A percentile compares a stretch with the other conserved stretches of the same genome.
These are phyloP conservation scores for Prunus fruticosa DNA, from an alignment of 306 rosid species.

Conservation along the genomic window DNA sequence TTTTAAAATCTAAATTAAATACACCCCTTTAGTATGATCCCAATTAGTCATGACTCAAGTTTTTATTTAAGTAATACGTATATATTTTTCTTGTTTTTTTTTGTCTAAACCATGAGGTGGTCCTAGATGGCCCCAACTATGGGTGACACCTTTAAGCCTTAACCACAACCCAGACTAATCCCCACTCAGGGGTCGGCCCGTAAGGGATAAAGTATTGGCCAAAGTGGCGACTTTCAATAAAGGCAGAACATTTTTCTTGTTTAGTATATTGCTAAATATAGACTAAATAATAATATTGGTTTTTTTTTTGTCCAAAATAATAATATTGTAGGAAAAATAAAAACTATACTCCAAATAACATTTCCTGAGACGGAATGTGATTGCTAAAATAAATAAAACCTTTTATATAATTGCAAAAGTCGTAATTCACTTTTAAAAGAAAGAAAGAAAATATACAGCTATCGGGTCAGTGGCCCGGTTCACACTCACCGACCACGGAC, in stretches of 20 bases:
- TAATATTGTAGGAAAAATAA: not conserved
- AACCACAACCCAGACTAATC: too few relatives aligned
- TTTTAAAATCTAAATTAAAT: too few relatives aligned
- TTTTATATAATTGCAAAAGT: not conserved
- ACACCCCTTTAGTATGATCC: too few relatives aligned
- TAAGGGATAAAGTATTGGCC: too few relatives aligned
- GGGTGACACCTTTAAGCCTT: too few relatives aligned
- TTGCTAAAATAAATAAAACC: not conserved
- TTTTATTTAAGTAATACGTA: not conserved
- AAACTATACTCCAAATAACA: not conserved
- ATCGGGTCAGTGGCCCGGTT: conserved; percentile 1
- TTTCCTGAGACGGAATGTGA: not conserved
- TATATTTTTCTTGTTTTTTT: not conserved
- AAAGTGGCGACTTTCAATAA: too few relatives aligned
- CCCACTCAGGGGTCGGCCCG: too few relatives aligned
- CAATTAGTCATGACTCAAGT: too few relatives aligned
- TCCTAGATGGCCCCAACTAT: too few relatives aligned
- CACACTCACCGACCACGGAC: conserved; percentile 10
- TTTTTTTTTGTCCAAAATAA: too few relatives aligned
- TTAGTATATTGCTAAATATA: too few relatives aligned
- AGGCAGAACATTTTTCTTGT: not conserved
- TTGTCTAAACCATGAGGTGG: too few relatives aligned
- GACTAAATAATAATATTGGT: not conserved
- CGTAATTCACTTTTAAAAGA: not conserved
- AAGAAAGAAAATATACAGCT: not conserved